Base-by-base conservation (phyloP, 2,329 filamentous ascomycete genomes). In the Pseudohalonectria lignicola region DNA sequence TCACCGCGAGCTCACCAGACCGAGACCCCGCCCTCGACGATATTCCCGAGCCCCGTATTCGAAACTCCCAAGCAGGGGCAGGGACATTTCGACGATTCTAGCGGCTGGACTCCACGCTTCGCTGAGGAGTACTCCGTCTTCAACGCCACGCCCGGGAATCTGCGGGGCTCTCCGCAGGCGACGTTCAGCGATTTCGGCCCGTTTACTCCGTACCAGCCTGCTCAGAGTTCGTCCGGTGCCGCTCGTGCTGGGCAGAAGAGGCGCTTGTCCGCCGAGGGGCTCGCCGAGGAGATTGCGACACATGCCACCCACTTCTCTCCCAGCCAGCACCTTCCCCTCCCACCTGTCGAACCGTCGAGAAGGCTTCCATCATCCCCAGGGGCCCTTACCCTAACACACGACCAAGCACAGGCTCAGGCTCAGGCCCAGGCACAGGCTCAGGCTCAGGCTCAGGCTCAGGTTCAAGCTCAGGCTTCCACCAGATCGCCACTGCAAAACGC, bases 61-160 rank as follows among this genome's bases (percentile, higher is more conserved):
- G 65, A 75, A 47, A 79, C 74, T 10, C 74, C 73, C 32, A 70
- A 64, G 53, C 57, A 60, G 40, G 62, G 56, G 47, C 62, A 63
- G 45, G 60, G 60, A 42, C 62, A 59, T 40, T 65, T 69, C 46
- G 58, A 69, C 55, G 65, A 71, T 43, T 54, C 66, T 37, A 61
- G 63, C 46, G 64, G 66, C 47, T 74, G 70, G 67, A 79, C 74
- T 32, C 74, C 75, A 53, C 67, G 66, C 41, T 79, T 77, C 60
- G 73, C 74, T 45, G 73, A 79, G 52, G 74, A 79, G 46, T 79
- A 76, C 50, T 76, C 74, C 44, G 73, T 79, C 50, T 79, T 79
- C 62, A 75, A 76, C 57, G 61, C 67, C n/a, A 77, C 74, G 8
- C 75, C 75, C 13, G 74, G 71, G 34, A 74, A 76, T 50, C 60